Base-by-base conservation (phyloP, 805 yeast genomes). In the Priceomyces carsonii region DNA sequence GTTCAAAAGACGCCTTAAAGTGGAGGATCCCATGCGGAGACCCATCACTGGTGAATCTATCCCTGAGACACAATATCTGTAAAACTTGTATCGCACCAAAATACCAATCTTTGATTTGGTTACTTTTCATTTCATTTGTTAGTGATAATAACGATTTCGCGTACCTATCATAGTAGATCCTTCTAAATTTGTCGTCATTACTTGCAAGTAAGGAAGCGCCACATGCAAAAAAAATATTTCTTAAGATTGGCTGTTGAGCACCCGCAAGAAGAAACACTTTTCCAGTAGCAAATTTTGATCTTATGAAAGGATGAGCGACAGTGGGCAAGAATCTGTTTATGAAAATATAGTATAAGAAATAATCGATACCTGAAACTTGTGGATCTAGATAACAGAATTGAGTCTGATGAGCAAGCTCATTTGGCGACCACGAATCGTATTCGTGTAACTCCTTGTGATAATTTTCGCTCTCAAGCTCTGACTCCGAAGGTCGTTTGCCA, bases 281-380 rank as follows among this genome's bases (percentile, higher is more conserved):
- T 1, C 56, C 57, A 0, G 74, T 69, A 7, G 70, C 66, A 5
- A 71, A 44, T 8, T 21, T 20, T 9, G 52, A 45, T 3, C 64
- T 61, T 39, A 68, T 73, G 0, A 73, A 61, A 26, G 69, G 73
- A 1, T 75, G 71, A 1, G 71, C 65, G 6, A 69, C 51, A 2
- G 67, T 48, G 5, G 60, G 59, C 39, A 71, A 58, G 40, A 69
- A 71, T 1, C 67, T 69, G 27, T 61, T 57, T 5, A 61, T 52
- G 38, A 70, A 69, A 3, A 14, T 30, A 3, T 6, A 13, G 18
- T 21, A 30, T n/a, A 21, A 30, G 12, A 2, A 21, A 3, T 9
- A 8, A 13, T 30, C 12, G n/a, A 21, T 20, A 13, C 6, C 17
- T 3, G 18, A 3, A 15, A 21, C 14, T 4, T 20, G 10, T 8